These are phyloP conservation scores for Neurospora cerealis DNA, from an alignment of 495 filamentous ascomycete species.

Conservation along the genomic window DNA sequence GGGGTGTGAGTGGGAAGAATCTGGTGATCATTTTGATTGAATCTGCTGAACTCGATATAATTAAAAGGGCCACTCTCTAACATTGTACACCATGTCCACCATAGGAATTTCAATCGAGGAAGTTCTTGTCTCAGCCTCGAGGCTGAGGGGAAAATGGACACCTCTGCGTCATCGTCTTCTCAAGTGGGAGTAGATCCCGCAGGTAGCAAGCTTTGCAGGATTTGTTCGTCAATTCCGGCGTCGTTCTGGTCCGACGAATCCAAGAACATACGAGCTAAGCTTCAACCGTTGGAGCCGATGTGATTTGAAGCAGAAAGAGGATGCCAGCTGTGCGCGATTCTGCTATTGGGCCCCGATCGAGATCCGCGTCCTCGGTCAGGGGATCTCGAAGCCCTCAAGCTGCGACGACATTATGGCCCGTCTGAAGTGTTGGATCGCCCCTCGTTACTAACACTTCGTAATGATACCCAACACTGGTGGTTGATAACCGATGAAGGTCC, in stretches of 20 bases:
- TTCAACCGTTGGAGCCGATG: background rate
- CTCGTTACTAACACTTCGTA: background rate
- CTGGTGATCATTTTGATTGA: no score
- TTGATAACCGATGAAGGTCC: no score
- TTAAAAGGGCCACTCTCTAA: no score
- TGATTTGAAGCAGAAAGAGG: background rate
- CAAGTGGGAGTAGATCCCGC: background rate
- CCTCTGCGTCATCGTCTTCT: background rate
- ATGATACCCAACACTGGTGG: background rate
- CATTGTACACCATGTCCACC: background rate
- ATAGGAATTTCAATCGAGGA: background rate
- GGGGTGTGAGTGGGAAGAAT: no score
- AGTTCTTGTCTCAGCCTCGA: background rate
- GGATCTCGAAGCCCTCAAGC: background rate
- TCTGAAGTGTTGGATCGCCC: rapidly evolving
- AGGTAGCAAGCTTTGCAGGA: background rate
- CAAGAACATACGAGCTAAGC: background rate
- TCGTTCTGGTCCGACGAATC: background rate
- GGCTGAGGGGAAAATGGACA: background rate
- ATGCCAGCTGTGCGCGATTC: background rate
- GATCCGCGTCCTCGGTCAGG: background rate
- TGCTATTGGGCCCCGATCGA: background rate
- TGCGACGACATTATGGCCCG: background rate
- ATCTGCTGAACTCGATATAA: no score
- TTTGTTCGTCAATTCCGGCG: background rate